Conservation (phyloP, 176 grass and related monocot species). For the Cocos nucifera region DNA sequence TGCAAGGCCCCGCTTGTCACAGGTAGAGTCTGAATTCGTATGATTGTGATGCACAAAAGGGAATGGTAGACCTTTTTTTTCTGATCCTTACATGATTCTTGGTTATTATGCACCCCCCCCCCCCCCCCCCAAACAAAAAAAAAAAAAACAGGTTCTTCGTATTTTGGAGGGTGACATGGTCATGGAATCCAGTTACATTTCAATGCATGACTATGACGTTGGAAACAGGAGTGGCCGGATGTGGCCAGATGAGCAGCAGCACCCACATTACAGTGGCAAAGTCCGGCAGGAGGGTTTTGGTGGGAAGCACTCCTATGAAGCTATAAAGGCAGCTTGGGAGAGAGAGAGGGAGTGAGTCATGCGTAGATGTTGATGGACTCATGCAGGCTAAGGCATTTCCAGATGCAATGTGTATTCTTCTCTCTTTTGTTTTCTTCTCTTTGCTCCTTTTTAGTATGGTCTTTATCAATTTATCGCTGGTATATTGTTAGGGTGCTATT, state of each 20-base stretch:
- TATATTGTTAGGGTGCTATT: no score
- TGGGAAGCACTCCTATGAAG: conserved; percentile 39
- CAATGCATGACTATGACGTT: conserved; percentile 43
- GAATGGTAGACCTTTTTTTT: no score
- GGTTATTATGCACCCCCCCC: no score
- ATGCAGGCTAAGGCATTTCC: not conserved
- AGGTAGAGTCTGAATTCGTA: conserved; percentile 13
- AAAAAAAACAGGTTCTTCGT: conserved; percentile 58
- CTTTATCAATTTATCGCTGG: no score
- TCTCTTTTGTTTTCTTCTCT: conserved; percentile 4
- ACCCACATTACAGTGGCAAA: conserved; percentile 32
- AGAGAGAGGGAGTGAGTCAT: conserved; percentile 52
- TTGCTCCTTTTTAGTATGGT: not conserved
- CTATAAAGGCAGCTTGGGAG: conserved; percentile 53
- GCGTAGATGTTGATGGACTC: conserved; percentile 35
- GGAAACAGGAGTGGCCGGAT: conserved; percentile 57
- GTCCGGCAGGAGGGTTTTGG: conserved; percentile 27
- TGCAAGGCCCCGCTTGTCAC: conserved; percentile 93
- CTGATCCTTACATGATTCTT: no score
- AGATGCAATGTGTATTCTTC: conserved; percentile 53
- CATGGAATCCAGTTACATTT: conserved; percentile 48
- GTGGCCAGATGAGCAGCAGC: conserved; percentile 34
- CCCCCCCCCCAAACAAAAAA: no score
- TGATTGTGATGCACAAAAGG: not conserved
- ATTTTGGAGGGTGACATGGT: conserved; percentile 86